Base-by-base conservation (phyloP, 305 asterid species). In the Fraxinus baroniana region DNA sequence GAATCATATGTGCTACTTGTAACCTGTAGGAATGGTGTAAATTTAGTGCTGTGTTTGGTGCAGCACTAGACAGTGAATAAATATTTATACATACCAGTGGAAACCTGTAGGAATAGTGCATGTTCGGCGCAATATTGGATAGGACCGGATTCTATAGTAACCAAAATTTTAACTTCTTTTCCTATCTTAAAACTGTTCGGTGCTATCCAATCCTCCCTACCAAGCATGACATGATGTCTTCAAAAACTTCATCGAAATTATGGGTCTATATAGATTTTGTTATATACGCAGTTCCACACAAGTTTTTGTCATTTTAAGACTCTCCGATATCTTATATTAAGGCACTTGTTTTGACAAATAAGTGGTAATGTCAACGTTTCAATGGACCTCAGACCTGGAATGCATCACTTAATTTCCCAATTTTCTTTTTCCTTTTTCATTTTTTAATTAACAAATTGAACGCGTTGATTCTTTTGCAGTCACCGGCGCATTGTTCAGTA, bases 401-500 rank as follows among this genome's bases (percentile, higher is more conserved):
- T 74, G 36, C 12, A 64, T 26, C 57, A 17, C 13, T 55, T 33
- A 8, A 37, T 4, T 66, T 66, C 74, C 35, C 12, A 52, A 15
- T 70, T 32, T 64, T 73, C 22, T 28, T 79, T 52, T 35, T 74
- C 77, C 22, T 46, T 13, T 70, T 32, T 64, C 39, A 3, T 28
- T 79, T 33, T 24, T n/a, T 52, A 49, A 41, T 87, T 81, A 66
- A 78, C 72, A 76, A 32, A 5, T 24, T 72, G 28, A 22, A 52
- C 71, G 7, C 20, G 8, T 86, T 79, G 26, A 57, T 49, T 75
- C 87, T 84, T 80, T 44, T 93, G 95, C 93, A 95, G 99, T 79
- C 98, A 95, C 86, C 97, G 97, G 77, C 92, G 98, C 78, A 95
- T 95, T 83, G 99, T 95, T 57, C 93, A 94, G 86, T 93, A 93